Evolutionary conservation across 2,329 filamentous ascomycete genomes (phyloP), one percentile per base, ranked within the genome.

Genomic region (Fusarium phyllophilum): DNA sequence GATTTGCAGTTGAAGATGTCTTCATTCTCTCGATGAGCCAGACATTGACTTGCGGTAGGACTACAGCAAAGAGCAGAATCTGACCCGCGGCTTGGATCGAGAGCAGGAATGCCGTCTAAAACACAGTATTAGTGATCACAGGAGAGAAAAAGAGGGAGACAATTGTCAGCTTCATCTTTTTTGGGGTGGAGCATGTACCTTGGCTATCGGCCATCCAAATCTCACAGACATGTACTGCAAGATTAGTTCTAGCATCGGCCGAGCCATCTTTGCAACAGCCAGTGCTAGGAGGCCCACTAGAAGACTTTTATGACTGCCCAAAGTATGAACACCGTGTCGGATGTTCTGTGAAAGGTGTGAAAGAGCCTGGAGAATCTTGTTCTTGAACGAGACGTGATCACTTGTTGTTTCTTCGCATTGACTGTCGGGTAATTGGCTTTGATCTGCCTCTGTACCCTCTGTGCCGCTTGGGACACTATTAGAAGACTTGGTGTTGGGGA

Each of bases 141-240:
- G 6, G 38, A 20, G 11, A 13, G 11, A 20, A 20, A 33, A 22
- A 5, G 8, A 34, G 6, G 11, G 5, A 26, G 26, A 26, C 26
- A 26, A 26, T 26, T 26, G 26, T 26, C 26, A 26, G 26, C 26
- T 26, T 26, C 26, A 26, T 26, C 26, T 26, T 26, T 6, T 26
- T 26, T 26, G 26, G 26, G 26, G 26, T 26, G 26, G 26, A 26
- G 26, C 26, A 26, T 26, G 26, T 26, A 55, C 58, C 48, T 55
- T 55, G 20, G 48, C 36, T 4, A 61, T 3, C 3, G 46, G 36
- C 58, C 46, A 61, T 15, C n/a, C 38, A 24, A 61, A 61, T 24
- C 58, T 55, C 29, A 61, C 58, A n/a, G 58, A 61, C 58, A 61
- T 55, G 48, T 61, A 55, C 24, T 55, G 58, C 15, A 61, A 36